phyloP scores from a whole-genome alignment of 2,329 filamentous ascomycete genomes.

The Cladosporium sp. region DNA sequence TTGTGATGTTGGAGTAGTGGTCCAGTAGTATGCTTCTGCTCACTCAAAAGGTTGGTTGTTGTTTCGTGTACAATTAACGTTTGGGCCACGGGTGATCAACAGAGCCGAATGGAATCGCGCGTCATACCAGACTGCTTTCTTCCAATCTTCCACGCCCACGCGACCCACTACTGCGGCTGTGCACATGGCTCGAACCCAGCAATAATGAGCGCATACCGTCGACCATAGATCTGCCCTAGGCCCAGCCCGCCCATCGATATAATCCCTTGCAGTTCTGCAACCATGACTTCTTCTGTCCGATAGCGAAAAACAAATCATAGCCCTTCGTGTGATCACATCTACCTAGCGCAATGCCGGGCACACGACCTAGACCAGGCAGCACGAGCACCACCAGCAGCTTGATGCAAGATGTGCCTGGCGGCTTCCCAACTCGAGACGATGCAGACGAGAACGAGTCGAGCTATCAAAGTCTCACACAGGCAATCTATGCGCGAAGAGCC shows the following conservation, averaged over 20 bases:
- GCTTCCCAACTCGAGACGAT: constrained; percentile 42
- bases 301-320: neutral
- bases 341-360: constrained; percentile 10
- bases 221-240: constrained; percentile 8
- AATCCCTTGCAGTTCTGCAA: neutral
- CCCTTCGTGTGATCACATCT: constrained; percentile 1
- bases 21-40: neutral
- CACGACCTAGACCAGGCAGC: constrained; percentile 22
- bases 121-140: constrained; percentile 4
- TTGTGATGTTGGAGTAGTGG: neutral
- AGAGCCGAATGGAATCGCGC: constrained; percentile 4
- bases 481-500: constrained; percentile 67
- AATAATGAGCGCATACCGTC: constrained; percentile 10
- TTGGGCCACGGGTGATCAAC: constrained; percentile 7
- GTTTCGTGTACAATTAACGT: neutral
- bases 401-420: constrained; percentile 50
- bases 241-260: neutral
- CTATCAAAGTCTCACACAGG: constrained; percentile 49
- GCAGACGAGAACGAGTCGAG: constrained; percentile 26
- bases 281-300: neutral
- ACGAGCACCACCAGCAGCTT: constrained; percentile 35
- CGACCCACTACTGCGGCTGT: constrained; percentile 14
- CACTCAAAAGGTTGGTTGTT: neutral
- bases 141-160: constrained; percentile 16
- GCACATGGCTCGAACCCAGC: neutral